Conservation (phyloP, 176 grass and related monocot species). For the Zoysia pacifica region DNA sequence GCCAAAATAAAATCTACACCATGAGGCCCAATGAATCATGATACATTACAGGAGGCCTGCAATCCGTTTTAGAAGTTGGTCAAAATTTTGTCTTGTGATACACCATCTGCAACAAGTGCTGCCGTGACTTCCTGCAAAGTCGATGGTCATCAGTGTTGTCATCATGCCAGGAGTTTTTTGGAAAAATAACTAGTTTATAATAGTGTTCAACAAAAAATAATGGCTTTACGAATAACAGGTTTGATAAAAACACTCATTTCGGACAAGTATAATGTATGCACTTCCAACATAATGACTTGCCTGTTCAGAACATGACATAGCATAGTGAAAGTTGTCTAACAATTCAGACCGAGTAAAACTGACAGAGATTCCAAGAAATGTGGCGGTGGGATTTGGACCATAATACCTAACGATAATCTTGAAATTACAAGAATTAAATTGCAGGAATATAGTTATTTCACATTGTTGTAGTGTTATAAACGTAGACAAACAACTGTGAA, state of each 20-base stretch:
- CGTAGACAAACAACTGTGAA: neutral
- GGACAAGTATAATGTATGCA: neutral
- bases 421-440: neutral
- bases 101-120: constrained; percentile 62
- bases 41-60: neutral
- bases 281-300: neutral
- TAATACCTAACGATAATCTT: neutral
- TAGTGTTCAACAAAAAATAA: neutral
- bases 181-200: neutral
- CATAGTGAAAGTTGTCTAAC: neutral
- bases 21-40: constrained; percentile 2
- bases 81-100: constrained; percentile 74
- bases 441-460: neutral
- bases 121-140: constrained; percentile 57
- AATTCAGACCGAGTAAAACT: neutral
- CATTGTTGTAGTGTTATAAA: neutral
- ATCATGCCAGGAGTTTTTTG: neutral
- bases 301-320: too few relatives aligned
- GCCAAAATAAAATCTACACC: constrained; percentile 21
- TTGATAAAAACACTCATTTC: neutral
- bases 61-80: constrained; percentile 54
- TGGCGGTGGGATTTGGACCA: neutral
- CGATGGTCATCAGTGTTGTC: constrained; percentile 3
- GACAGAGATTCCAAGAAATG: neutral
- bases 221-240: constrained; percentile 2